Percentiles rank a stretch among this genome's conserved stretches.
phyloP scores from a whole-genome alignment of 495 filamentous ascomycete species.

The Astrocystis sublimbata region DNA sequence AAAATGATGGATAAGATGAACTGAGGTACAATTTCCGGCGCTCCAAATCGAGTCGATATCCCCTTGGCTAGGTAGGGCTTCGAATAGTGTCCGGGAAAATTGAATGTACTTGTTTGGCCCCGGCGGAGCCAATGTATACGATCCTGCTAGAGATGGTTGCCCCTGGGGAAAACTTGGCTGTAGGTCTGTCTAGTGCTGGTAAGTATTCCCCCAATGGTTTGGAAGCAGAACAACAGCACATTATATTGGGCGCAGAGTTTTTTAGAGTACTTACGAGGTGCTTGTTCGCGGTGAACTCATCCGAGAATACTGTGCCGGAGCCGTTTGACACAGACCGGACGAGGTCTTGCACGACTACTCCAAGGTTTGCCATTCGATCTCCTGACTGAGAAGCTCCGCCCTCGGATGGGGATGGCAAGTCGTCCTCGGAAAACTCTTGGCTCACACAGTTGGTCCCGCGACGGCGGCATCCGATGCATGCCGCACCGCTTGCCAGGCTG shows the following conservation, averaged over 20 bases:
- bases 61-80: conserved; percentile 26
- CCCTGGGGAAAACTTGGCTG: neutral
- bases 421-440: conserved; percentile 45
- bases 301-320: neutral
- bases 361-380: conserved; percentile 27
- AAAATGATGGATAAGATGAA: conserved; percentile 4
- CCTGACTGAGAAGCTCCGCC: conserved; percentile 10
- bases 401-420: neutral
- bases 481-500: conserved; percentile 11
- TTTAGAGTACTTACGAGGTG: no score
- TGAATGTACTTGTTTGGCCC: neutral
- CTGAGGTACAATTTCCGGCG: neutral
- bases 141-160: neutral
- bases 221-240: no score
- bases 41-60: conserved; percentile 17
- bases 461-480: conserved; percentile 36
- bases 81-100: conserved; percentile 8
- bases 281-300: neutral
- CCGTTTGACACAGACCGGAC: conserved; percentile 14
- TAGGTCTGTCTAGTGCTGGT: neutral
- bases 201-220: neutral
- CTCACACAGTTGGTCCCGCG: conserved; percentile 41
- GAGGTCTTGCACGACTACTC: conserved; percentile 29
- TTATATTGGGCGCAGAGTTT: no score
- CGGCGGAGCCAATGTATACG: neutral